Base-by-base conservation (phyloP, 2,329 filamentous ascomycete species). In the Microdochium nivale region DNA sequence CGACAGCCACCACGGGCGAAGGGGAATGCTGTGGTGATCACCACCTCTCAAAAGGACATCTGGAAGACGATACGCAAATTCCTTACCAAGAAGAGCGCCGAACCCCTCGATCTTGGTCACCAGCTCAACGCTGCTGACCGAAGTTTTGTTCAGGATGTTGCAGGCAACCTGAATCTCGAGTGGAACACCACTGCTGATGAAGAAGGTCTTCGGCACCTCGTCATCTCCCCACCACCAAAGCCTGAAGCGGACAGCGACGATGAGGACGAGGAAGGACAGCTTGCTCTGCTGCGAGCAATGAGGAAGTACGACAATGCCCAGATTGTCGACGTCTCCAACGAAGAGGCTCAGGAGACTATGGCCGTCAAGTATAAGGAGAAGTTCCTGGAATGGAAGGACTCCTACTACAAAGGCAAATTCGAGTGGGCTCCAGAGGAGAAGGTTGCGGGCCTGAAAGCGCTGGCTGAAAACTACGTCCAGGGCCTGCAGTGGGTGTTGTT, bases 401-500 rank as follows among this genome's bases (percentile, higher is more conserved):
- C 88, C 55, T 96, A 99, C 70, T 99, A 99, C 70, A 76, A 81
- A 56, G 81, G 83, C 52, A 99, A 97, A 67, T 96, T 96, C 59
- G 72, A 87, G 50, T 99, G 92, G 90, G 83, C 85, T 16, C 75
- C 87, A 11, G 86, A 90, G 48, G 86, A 89, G 60, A 86, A 92
- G 58, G 83, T 73, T 19, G 61, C 83, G 40, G 90, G 95, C 67
- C 77, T 97, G 64, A 84, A 77, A 51, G 85, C 87, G 57, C 76
- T 99, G 54, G 87, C 89, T 25, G 90, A 97, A 69, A 99, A 97
- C 70, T 99, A 99, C 62, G 90, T 99, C 7, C 89, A 99, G 70
- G 94, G 94, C 55, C 73, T 99, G 54, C 94, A 99, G 67, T 99
- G 94, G 95, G 94, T 99, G 44, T 75, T 99, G 49, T 96, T 87